These are phyloP conservation scores for Marasmius fiardii DNA, from an alignment of 1,284 basidiomycete genomes.

Conservation along the genomic window DNA sequence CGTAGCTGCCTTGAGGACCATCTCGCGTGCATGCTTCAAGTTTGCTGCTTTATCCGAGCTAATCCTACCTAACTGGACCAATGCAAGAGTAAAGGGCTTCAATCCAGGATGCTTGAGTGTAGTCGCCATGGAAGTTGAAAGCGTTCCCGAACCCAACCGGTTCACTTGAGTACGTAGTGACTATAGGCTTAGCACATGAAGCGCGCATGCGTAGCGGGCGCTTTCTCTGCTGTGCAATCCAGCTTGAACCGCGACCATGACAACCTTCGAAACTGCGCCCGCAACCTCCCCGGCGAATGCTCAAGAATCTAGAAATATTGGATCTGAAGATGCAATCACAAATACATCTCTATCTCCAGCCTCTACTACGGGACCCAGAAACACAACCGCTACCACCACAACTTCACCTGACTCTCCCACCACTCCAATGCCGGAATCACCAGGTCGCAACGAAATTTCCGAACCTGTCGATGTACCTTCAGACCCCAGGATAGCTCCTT, in stretches of 20 bases:
- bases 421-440: no score
- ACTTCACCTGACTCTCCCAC: no score
- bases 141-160: neutral
- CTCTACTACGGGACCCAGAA: neutral
- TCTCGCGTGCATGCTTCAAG: slow-evolving; percentile 75
- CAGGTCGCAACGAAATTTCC: neutral
- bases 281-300: neutral
- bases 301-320: neutral
- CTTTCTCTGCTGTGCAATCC: no score
- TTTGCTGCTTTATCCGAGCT: slow-evolving; percentile 71
- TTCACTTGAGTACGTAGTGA: no score
- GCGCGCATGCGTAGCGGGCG: no score
- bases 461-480: neutral
- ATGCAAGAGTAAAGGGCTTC: slow-evolving; percentile 78
- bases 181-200: no score
- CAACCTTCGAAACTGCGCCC: neutral
- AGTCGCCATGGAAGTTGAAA: slow-evolving; percentile 8
- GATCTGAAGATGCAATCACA: neutral
- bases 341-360: neutral
- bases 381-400: no score
- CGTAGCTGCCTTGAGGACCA: slow-evolving; percentile 70
- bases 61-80: slow-evolving; percentile 81
- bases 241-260: neutral
- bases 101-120: slow-evolving; percentile 23
- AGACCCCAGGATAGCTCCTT: neutral